These are phyloP conservation scores for Orychophragmus violaceus DNA, from an alignment of 345 rosid genomes.

Conservation along the genomic window DNA sequence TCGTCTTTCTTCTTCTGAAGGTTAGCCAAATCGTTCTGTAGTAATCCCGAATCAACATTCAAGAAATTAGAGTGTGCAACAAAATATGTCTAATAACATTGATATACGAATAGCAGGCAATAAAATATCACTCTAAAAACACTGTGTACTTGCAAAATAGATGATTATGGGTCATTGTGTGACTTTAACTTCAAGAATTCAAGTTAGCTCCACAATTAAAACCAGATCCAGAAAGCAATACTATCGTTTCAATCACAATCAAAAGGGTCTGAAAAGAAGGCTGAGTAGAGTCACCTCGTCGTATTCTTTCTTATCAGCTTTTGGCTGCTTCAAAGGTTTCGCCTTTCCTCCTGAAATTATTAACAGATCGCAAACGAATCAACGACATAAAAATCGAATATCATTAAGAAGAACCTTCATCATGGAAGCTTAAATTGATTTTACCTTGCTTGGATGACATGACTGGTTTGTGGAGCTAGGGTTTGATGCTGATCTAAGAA, in stretches of 20 bases:
- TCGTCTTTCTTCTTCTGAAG: conserved; percentile 78
- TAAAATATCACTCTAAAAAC: neutral
- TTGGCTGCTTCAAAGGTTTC: conserved; percentile 83
- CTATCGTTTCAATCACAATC: neutral
- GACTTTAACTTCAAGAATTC: neutral
- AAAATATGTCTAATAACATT: neutral
- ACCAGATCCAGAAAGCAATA: neutral
- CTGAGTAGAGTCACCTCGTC: conserved; percentile 39
- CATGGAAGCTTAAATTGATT: neutral
- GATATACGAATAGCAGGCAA: neutral
- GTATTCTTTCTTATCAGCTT: conserved; percentile 50
- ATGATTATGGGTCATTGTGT: neutral
- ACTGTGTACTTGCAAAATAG: neutral
- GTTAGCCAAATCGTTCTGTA: conserved; percentile 52
- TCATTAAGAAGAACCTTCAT: neutral
- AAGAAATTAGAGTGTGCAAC: neutral
- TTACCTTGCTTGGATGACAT: conserved; percentile 35
- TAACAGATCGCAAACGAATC: conserved; percentile 1
- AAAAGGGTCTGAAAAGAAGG: neutral
- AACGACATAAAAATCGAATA: neutral
- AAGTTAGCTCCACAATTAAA: neutral
- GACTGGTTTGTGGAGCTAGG: conserved; percentile 1
- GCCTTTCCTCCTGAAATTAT: conserved; percentile 61
- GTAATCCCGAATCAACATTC: neutral
- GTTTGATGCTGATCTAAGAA: conserved; percentile 13